A percentile compares a stretch with the other conserved stretches of the same genome.
Evolutionary conservation across 306 rosid genomes (phyloP).

Genomic region (Morella rubra): DNA sequence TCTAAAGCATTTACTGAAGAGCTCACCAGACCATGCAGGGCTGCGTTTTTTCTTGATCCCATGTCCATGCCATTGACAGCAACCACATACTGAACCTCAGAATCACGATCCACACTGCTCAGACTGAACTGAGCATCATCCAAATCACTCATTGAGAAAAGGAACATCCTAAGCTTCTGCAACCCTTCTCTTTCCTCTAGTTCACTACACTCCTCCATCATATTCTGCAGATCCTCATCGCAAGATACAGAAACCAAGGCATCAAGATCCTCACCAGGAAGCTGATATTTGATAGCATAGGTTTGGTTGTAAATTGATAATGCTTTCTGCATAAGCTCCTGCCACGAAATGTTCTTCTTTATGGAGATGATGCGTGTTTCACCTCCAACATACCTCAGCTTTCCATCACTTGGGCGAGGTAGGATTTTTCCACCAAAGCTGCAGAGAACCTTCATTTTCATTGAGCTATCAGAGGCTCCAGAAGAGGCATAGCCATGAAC

Average conservation of each 20-base stretch:
- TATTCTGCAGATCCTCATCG: slow-evolving; percentile 76
- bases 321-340: slow-evolving; percentile 60
- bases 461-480: slow-evolving; percentile 54
- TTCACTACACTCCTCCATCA: slow-evolving; percentile 76
- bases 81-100: slow-evolving; percentile 63
- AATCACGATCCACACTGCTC: slow-evolving; percentile 57
- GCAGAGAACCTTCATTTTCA: slow-evolving; percentile 70
- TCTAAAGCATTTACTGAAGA: slow-evolving; percentile 46
- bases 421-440: slow-evolving; percentile 84
- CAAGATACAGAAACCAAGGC: slow-evolving; percentile 84
- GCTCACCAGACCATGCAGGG: slow-evolving; percentile 39
- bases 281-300: slow-evolving; percentile 74
- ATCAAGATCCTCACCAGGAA: slow-evolving; percentile 96
- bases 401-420: slow-evolving; percentile 84
- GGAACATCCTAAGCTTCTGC: slow-evolving; percentile 66
- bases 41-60: slow-evolving; percentile 52
- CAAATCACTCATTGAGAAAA: slow-evolving; percentile 63
- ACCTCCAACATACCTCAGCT: slow-evolving; percentile 86
- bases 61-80: slow-evolving; percentile 81
- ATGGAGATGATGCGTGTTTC: slow-evolving; percentile 74
- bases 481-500: slow-evolving; percentile 51
- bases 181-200: slow-evolving; percentile 47
- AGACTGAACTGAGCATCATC: slow-evolving; percentile 63
- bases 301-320: slow-evolving; percentile 58
- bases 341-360: slow-evolving; percentile 70